Conservation (phyloP, 768 basidiomycete genomes). For the Leccinum imitatum region DNA sequence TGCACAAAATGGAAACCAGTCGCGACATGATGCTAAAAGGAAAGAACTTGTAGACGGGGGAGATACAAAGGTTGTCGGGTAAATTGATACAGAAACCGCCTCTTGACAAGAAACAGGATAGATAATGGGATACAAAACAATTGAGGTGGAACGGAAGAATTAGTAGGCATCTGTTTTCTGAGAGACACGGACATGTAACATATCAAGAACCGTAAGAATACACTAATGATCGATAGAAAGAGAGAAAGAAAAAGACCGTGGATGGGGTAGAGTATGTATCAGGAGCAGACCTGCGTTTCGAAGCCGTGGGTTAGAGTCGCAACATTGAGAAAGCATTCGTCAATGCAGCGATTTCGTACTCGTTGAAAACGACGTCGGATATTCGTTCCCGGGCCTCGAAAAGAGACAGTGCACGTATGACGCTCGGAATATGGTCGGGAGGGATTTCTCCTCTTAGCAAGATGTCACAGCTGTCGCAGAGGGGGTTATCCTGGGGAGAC, state of each 20-base stretch:
- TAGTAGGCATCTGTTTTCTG: neutral
- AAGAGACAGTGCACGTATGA: conserved; percentile 22
- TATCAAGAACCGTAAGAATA: conserved; percentile 1
- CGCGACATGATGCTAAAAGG: neutral
- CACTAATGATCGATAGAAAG: neutral
- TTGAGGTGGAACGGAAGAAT: neutral
- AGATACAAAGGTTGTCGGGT: neutral
- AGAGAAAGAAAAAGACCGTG: neutral
- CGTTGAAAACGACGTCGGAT: conserved; percentile 4
- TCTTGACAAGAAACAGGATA: neutral
- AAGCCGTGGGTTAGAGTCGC: conserved; percentile 9
- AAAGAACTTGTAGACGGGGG: neutral
- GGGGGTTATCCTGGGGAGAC: conserved; percentile 11
- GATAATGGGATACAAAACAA: conserved; percentile 9
- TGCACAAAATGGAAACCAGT: neutral
- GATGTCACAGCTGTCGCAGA: conserved; percentile 14
- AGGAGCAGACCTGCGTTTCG: neutral
- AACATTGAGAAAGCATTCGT: conserved; percentile 24
- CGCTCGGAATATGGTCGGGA: conserved; percentile 21
- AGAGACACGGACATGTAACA: neutral
- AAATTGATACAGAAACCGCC: neutral
- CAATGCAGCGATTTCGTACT: conserved; percentile 17
- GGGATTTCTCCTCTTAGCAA: conserved; percentile 19
- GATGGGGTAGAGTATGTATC: neutral
- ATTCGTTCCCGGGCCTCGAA: conserved; percentile 16